phyloP scores from a whole-genome alignment of 1,284 basidiomycete species.

The Sutorius eximius region DNA sequence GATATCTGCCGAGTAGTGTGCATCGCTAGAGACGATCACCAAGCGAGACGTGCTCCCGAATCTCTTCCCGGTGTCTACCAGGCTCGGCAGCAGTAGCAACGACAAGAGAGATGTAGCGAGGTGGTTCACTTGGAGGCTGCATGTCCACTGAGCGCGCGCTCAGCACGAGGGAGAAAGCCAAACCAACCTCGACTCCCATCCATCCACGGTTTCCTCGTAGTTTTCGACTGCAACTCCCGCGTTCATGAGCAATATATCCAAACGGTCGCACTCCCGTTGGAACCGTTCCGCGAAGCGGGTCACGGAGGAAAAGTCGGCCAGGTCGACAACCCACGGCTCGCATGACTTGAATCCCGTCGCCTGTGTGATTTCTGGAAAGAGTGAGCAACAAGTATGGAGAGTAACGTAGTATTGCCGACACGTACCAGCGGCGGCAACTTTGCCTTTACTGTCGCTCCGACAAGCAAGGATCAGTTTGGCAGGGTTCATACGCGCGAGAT shows the following conservation, averaged over 20 bases:
- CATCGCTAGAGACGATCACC: constrained; percentile 17
- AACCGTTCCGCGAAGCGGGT: constrained; percentile 16
- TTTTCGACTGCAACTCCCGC: neutral
- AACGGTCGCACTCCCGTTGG: constrained; percentile 5
- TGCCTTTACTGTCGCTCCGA: constrained; percentile 38
- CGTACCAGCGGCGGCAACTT: constrained; percentile 29
- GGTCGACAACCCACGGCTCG: constrained; percentile 13
- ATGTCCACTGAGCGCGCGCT: neutral
- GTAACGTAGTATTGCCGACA: too few relatives aligned
- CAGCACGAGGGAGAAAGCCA: neutral
- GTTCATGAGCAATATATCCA: constrained; percentile 27
- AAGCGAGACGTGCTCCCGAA: constrained; percentile 16
- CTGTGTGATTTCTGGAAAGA: constrained; percentile 7
- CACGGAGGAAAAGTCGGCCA: constrained; percentile 22
- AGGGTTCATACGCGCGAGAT: constrained; percentile 45
- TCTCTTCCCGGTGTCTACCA: constrained; percentile 18
- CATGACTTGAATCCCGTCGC: constrained; percentile 10
- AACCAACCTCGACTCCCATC: constrained; percentile 17
- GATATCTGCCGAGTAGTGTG: constrained; percentile 26
- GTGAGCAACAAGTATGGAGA: neutral
- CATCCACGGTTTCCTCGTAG: constrained; percentile 15
- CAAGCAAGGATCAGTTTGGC: constrained; percentile 40
- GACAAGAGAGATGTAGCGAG: constrained; percentile 21
- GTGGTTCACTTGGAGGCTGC: constrained; percentile 28
- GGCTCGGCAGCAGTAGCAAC: constrained; percentile 15